Conservation (phyloP, 192 early-diverging fungal genomes). For the Irineochytrium annulatum region DNA sequence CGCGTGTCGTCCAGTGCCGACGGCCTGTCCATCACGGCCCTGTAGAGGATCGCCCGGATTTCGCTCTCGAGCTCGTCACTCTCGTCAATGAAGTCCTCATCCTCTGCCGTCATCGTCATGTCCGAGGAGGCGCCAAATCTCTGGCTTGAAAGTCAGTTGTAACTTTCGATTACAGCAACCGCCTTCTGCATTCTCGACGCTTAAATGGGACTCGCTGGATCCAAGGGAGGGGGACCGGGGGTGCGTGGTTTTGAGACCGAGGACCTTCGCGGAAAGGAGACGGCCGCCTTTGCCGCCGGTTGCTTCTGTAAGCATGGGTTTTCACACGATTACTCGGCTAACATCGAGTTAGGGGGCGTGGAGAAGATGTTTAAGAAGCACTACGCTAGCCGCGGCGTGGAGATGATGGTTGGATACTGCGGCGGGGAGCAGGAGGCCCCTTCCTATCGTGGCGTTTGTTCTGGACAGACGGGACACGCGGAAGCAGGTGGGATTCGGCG, state of each 20-base stretch:
- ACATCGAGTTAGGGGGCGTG: slow-evolving; percentile 2
- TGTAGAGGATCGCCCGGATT: too few relatives aligned
- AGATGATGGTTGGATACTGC: slow-evolving; percentile 9
- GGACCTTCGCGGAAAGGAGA: too few relatives aligned
- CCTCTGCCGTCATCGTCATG: slow-evolving; percentile 32
- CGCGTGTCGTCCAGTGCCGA: too few relatives aligned
- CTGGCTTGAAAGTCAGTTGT: too few relatives aligned
- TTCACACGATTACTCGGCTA: not conserved
- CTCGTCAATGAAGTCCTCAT: slow-evolving; percentile 85
- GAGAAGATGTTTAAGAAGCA: slow-evolving; percentile 16
- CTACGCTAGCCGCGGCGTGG: not conserved
- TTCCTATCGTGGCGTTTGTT: slow-evolving; percentile 10
- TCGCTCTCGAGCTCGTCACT: too few relatives aligned
- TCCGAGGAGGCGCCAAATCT: not conserved
- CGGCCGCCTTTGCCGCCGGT: not conserved
- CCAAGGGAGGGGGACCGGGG: too few relatives aligned
- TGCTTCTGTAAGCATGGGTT: slow-evolving; percentile 5
- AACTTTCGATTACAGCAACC: too few relatives aligned
- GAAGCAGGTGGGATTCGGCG: too few relatives aligned
- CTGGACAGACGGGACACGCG: slow-evolving; percentile 10
- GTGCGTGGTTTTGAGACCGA: too few relatives aligned
- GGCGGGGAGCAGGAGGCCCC: slow-evolving; percentile 1
- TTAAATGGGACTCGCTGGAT: too few relatives aligned
- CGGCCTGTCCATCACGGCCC: too few relatives aligned
- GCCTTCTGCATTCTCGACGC: too few relatives aligned